These are phyloP conservation scores for Apiotrichum brassicae DNA, from an alignment of 1,284 basidiomycete species.

Conservation along the genomic window DNA sequence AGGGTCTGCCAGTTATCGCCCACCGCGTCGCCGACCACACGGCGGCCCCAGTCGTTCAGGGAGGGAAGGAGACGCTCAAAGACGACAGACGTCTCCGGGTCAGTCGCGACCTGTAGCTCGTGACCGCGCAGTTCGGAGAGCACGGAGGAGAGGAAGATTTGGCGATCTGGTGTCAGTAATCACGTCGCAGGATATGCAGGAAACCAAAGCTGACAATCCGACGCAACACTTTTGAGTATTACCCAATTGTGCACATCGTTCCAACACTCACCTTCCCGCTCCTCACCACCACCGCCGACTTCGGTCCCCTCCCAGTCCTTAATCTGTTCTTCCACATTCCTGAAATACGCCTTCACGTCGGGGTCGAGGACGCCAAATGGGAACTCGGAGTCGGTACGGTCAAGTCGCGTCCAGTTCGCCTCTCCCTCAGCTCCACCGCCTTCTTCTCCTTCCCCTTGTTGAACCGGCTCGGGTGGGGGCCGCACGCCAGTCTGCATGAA, in stretches of 20 bases:
- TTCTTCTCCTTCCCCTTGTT: constrained; percentile 3
- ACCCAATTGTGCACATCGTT: no score
- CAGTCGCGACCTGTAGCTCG: constrained; percentile 80
- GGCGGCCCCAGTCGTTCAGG: constrained; percentile 85
- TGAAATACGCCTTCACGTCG: constrained; percentile 85
- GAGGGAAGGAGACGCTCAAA: constrained; percentile 81
- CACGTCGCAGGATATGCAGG: no score
- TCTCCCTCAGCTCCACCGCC: neutral
- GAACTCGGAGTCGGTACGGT: constrained; percentile 56
- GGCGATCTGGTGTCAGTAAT: constrained; percentile 55
- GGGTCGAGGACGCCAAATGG: constrained; percentile 81
- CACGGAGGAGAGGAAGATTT: constrained; percentile 75
- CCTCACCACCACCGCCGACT: constrained; percentile 45
- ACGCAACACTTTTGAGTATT: no score
- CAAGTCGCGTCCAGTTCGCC: constrained; percentile 32
- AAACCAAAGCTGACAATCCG: neutral
- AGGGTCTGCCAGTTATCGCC: constrained; percentile 73
- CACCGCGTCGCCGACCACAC: constrained; percentile 78
- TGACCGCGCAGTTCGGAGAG: constrained; percentile 75
- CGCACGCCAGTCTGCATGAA: constrained; percentile 26
- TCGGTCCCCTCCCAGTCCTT: constrained; percentile 66
- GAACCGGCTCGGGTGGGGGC: constrained; percentile 1
- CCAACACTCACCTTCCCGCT: constrained; percentile 68
- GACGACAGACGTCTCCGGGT: constrained; percentile 81
- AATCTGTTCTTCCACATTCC: constrained; percentile 76